Base-by-base conservation (phyloP, 805 yeast genomes). In the Millerozyma miso region DNA sequence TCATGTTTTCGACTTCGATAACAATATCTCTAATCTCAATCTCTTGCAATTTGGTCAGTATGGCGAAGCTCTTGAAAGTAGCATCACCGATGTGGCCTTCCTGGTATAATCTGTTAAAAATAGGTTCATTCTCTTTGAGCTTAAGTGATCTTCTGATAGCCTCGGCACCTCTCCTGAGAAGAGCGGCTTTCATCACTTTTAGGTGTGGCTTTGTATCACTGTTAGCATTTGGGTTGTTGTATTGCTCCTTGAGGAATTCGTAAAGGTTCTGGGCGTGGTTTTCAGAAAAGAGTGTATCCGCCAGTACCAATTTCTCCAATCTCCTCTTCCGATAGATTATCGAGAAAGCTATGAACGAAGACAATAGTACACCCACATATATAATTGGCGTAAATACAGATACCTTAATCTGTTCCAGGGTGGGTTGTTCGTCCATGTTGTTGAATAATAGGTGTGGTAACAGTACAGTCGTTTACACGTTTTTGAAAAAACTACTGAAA, bases 61-160 rank as follows among this genome's bases (percentile, higher is more conserved):
- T 77, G 51, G 80, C 82, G 62, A 77, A 89, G 53, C 93, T 82
- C 60, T 85, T 84, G 75, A 79, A 85, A 31, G 87, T 70, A 41
- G 86, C 96, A 55, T 93, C 98, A 29, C 97, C 97, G 48, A 93
- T 82, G 14, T 89, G 80, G 0, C 98, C 98, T 41, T 79, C 80
- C 58, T 90, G 91, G 60, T 89, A 90, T 46, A 93, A 70, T 42
- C 77, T 71, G 39, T 76, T 79, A 55, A 88, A 77, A 43, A 74
- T 79, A 4, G 83, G 82, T 61, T 85, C 85, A 48, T 77, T 73
- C 59, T 91, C 97, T 59, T 85, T 84, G 59, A 89, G 68, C 56
- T 86, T 85, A 62, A 91, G 74, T 46, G 93, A 74, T 56, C 96
- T 77, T 63, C 95, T 81, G 43, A 93, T 72, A 8, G 89, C 85